Conservation (phyloP, 2,329 filamentous ascomycete species). For the Massarina eburnea region DNA sequence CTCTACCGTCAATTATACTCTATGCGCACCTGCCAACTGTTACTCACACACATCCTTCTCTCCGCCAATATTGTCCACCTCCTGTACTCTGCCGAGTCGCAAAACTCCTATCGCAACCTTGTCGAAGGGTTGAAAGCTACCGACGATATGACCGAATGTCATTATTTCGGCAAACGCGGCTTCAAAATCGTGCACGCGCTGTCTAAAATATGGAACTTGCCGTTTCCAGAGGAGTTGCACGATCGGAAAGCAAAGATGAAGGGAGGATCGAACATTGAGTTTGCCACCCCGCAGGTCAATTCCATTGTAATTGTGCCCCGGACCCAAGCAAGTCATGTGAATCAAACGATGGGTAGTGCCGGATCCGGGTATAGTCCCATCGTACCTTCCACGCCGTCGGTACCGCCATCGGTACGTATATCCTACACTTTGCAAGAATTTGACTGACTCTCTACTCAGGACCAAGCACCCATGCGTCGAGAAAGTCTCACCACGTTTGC, state of each 20-base stretch:
- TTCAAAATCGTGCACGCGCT: slow-evolving; percentile 48
- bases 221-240: slow-evolving; percentile 43
- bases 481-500: slow-evolving; percentile 38
- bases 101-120: slow-evolving; percentile 41
- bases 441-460: too few relatives aligned
- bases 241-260: slow-evolving; percentile 27
- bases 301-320: slow-evolving; percentile 12
- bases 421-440: too few relatives aligned
- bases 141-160: slow-evolving; percentile 46
- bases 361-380: slow-evolving; percentile 4
- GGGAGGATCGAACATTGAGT: slow-evolving; percentile 8
- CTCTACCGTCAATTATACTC: slow-evolving; percentile 49
- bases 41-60: slow-evolving; percentile 45
- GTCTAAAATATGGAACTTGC: slow-evolving; percentile 47
- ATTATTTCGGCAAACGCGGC: slow-evolving; percentile 47
- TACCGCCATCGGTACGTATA: too few relatives aligned
- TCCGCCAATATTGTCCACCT: slow-evolving; percentile 49
- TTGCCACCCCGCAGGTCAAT: slow-evolving; percentile 22
- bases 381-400: slow-evolving; percentile 2
- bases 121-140: slow-evolving; percentile 47
- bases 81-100: slow-evolving; percentile 44
- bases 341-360: slow-evolving; percentile 13
- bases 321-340: slow-evolving; percentile 9
- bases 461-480: slow-evolving; percentile 11
- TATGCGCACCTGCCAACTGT: slow-evolving; percentile 43